A percentile compares a stretch with the other conserved stretches of the same genome.
These are phyloP conservation scores for Citrus glauca DNA, from an alignment of 345 rosid species.

Conservation along the genomic window DNA sequence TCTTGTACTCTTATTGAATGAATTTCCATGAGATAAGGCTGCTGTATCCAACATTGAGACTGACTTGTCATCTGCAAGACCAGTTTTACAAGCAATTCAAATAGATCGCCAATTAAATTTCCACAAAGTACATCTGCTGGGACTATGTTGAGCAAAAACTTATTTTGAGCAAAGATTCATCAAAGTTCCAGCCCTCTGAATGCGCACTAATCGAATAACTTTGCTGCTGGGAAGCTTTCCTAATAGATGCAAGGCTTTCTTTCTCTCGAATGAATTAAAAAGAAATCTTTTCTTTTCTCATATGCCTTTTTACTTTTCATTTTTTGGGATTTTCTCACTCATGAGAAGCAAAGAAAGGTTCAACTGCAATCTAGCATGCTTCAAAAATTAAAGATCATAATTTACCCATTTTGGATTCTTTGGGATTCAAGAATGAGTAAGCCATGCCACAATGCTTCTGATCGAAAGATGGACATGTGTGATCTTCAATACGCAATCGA, in stretches of 20 bases:
- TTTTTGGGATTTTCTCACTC: neutral
- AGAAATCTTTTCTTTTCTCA: neutral
- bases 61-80: slow-evolving; percentile 31
- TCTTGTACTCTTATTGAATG: slow-evolving; percentile 16
- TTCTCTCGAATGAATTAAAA: neutral
- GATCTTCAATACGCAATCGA: slow-evolving; percentile 10
- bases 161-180: neutral
- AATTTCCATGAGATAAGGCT: slow-evolving; percentile 13
- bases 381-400: neutral
- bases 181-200: neutral
- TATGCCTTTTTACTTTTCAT: neutral
- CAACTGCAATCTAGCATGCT: neutral
- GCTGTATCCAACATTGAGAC: slow-evolving; percentile 14
- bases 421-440: slow-evolving; percentile 2
- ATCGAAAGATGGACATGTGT: neutral
- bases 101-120: neutral
- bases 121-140: neutral
- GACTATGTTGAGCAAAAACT: neutral
- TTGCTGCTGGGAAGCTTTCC: neutral
- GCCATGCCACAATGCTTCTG: slow-evolving; percentile 6
- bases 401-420: slow-evolving; percentile 23
- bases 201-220: neutral
- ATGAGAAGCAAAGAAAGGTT: slow-evolving; percentile 1
- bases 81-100: neutral
- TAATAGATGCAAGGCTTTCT: neutral